Percentiles rank a stretch among this genome's conserved stretches.
phyloP scores from a whole-genome alignment of 148 eudicot genomes.

The Spergularia bocconei region DNA sequence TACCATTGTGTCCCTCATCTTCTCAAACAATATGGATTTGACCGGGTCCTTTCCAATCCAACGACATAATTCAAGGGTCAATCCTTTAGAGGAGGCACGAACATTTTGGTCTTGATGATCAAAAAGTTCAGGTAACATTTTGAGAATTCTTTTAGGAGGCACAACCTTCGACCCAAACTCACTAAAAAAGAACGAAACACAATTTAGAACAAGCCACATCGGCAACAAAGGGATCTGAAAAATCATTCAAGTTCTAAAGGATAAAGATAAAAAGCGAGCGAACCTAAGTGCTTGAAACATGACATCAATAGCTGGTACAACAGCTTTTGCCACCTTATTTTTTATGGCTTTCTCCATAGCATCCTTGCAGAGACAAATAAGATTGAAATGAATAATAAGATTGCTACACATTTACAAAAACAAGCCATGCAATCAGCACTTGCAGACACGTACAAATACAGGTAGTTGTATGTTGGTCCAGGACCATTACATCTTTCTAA shows the following conservation, averaged over 20 bases:
- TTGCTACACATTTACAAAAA: not conserved
- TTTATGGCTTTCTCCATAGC: constrained; percentile 99
- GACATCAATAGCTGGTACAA: constrained; percentile 98
- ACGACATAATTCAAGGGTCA: constrained; percentile 95
- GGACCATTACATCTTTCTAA: not conserved
- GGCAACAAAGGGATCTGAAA: constrained; percentile 7
- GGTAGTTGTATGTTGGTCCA: not conserved
- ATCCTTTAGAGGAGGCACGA: constrained; percentile 98
- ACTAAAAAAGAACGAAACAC: constrained; percentile 34
- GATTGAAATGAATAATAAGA: not conserved
- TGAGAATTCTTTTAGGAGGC: constrained; percentile 94
- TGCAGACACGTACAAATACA: not conserved
- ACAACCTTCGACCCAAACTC: constrained; percentile 95
- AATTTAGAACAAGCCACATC: not conserved
- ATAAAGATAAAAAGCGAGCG: constrained; percentile 8
- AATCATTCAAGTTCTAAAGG: not conserved
- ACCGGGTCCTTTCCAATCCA: constrained; percentile 99
- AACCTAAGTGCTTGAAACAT: constrained; percentile 99
- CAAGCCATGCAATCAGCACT: not conserved
- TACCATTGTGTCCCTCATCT: constrained; percentile 99
- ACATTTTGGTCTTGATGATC: constrained; percentile 99
- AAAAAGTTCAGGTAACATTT: constrained; percentile 99
- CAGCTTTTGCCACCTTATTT: constrained; percentile 94
- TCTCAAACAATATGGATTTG: constrained; percentile 90
- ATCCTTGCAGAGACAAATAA: constrained; percentile 44